Conservation (phyloP, 2,329 filamentous ascomycete species). For the Dendryphion nanum region DNA sequence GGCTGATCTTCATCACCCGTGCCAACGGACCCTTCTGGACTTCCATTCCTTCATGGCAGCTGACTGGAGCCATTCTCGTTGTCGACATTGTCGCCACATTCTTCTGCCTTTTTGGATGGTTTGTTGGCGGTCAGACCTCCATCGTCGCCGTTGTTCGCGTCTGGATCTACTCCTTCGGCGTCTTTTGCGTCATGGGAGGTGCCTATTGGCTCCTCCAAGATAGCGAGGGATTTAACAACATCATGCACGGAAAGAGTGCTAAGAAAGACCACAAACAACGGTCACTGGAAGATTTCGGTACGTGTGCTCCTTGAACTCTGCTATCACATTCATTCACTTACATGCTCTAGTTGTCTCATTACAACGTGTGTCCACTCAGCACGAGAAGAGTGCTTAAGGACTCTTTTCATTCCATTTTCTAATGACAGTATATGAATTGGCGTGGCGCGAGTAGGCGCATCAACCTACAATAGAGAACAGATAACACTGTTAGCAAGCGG, state of each 20-base stretch:
- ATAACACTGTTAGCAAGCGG: too few relatives aligned
- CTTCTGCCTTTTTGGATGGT: slow-evolving; percentile 85
- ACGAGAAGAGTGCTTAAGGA: slow-evolving; percentile 82
- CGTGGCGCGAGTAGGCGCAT: not conserved
- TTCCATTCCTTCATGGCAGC: slow-evolving; percentile 82
- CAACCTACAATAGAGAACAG: too few relatives aligned
- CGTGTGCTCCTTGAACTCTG: too few relatives aligned
- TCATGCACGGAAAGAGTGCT: slow-evolving; percentile 86
- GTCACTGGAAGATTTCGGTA: slow-evolving; percentile 85
- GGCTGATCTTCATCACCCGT: slow-evolving; percentile 95
- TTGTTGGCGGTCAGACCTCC: slow-evolving; percentile 67
- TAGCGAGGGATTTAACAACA: slow-evolving; percentile 79
- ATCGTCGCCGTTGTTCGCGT: slow-evolving; percentile 84
- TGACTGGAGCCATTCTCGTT: slow-evolving; percentile 71
- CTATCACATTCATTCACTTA: slow-evolving; percentile 54
- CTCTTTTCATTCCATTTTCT: not conserved
- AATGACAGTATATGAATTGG: not conserved
- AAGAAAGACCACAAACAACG: slow-evolving; percentile 82
- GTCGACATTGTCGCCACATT: slow-evolving; percentile 83
- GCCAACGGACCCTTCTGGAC: slow-evolving; percentile 92
- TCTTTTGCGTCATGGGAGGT: slow-evolving; percentile 80
- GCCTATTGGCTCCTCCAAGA: slow-evolving; percentile 79
- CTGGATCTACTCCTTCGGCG: slow-evolving; percentile 87
- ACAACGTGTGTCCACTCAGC: slow-evolving; percentile 86
- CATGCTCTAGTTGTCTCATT: slow-evolving; percentile 70